Evolutionary conservation across 257 asterid species (phyloP).

Genomic region (Ligustrum vulgare): DNA sequence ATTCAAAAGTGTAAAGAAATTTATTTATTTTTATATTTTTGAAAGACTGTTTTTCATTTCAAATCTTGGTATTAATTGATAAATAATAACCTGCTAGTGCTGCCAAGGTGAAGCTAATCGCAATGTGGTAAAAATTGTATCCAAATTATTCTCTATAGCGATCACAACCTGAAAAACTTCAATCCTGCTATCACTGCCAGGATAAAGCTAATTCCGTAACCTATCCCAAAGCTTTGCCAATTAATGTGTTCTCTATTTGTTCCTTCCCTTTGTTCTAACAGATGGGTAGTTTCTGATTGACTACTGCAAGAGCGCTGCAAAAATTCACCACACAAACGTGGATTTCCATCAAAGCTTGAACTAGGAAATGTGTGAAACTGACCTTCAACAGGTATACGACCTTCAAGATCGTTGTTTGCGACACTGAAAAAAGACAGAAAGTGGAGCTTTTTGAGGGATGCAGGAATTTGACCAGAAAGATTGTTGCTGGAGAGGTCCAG

Average conservation of each 20-base stretch:
- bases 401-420: constrained; percentile 76
- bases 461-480: constrained; percentile 76
- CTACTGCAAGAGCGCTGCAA: constrained; percentile 46
- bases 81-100: too few species aligned
- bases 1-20: too few species aligned
- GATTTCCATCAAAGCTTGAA: constrained; percentile 72
- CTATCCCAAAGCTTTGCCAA: constrained; percentile 41
- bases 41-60: too few species aligned
- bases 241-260: constrained; percentile 43
- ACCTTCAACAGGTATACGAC: constrained; percentile 81
- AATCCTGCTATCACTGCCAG: neutral
- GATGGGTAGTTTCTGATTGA: too few species aligned
- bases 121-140: too few species aligned
- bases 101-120: too few species aligned
- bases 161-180: too few species aligned
- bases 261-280: too few species aligned
- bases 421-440: constrained; percentile 82
- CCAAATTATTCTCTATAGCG: too few species aligned
- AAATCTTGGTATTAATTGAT: too few species aligned
- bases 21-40: too few species aligned
- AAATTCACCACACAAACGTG: constrained; percentile 63
- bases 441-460: constrained; percentile 68
- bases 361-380: constrained; percentile 83
- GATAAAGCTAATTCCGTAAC: constrained; percentile 29
- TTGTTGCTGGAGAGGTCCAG: constrained; percentile 69